Base-by-base conservation (phyloP, 176 grass and related monocot genomes). In the Oryza nivara region DNA sequence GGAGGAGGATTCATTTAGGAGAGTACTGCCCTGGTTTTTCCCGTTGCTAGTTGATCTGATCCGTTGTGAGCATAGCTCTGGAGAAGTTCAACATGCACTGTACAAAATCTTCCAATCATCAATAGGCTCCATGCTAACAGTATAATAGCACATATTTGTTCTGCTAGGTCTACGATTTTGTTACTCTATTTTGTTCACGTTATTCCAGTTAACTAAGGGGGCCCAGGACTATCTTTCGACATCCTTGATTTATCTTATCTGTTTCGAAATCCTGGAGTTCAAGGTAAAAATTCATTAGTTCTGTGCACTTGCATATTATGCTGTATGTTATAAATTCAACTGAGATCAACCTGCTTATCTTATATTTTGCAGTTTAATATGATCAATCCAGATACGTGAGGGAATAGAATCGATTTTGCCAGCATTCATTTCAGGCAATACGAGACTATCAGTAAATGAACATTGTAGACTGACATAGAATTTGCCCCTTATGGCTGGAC, bases 11-110 rank as follows among this genome's bases (percentile, higher is more conserved):
- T 87, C 92, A 49, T 92, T 99, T 60, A 77, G 75, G 74, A 91
- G 89, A 86, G 85, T 92, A 74, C 87, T 92, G 80, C 83, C 86
- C 44, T 78, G 48, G 22, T 89, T 99, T 92, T 96, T 96, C 75
- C 96, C 93, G 6, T 80, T 92, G 61, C 81, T 99, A 9, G 88
- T 92, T 86, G 92, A 93, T 88, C 93, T 99, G 80, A 85, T 96
- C 80, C 87, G 88, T 45, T 99, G 96, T 25, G 96, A 99, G 81
- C 93, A 99, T 84, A 80, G 86, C 65, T 99, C 96, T 22, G 91
- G 83, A 56, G 96, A 95, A 89, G 91, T 99, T 74, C 96, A 92
- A 72, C 80, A 69, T 3, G 72, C 82, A 1, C 80, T 99, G 56
- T 88, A 83, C 70, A 91, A 84, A 67, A 94, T 99, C 87, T 99